Base-by-base conservation (phyloP, 2,329 filamentous ascomycete genomes). In the Neoarthrinium moseri region DNA sequence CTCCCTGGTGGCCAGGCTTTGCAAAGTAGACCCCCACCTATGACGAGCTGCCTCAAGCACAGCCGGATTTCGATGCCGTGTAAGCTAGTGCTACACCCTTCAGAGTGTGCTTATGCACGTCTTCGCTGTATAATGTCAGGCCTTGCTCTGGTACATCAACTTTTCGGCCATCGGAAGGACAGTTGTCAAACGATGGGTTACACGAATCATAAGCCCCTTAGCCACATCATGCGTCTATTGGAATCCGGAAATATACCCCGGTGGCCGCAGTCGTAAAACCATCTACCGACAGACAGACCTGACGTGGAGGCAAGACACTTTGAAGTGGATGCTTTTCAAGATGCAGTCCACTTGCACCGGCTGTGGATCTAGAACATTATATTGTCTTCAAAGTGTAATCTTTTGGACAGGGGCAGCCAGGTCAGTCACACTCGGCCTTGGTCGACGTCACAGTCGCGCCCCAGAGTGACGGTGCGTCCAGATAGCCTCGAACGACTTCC, bases 401-500 rank as follows among this genome's bases (percentile, higher is more conserved):
- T n/a, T n/a, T n/a, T n/a, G n/a, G n/a, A n/a, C n/a, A 47, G 52
- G 53, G 57, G 56, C 52, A 59, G 54, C 54, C 46, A 56, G 48
- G 51, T 48, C 45, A 59, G 52, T 53, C 58, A 56, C 53, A 48
- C 27, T 48, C 47, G 51, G 43, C 43, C 50, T 58, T 55, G 58
- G 56, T 48, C 54, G 47, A 43, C 47, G 48, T 51, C 55, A 58
- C 54, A 60, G 61, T 61, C 57, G 56, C 35, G 52, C 33, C 33
- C 45, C 48, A 52, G 21, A 20, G 10, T 8, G 11, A 10, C 15
- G 6, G 13, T 21, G 51, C 48, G 53, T 63, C 63, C 64, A 60
- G 64, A 67, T 62, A 60, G 60, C 57, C 57, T 65, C 52, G 50
- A 57, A 57, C 45, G 51, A 59, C 57, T 51, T n/a, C 48, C 60